Evolutionary conservation across 352 stramenopile genomes (phyloP), one percentile per base, ranked within the genome.

Genomic region (Globisporangium mamillatum): DNA sequence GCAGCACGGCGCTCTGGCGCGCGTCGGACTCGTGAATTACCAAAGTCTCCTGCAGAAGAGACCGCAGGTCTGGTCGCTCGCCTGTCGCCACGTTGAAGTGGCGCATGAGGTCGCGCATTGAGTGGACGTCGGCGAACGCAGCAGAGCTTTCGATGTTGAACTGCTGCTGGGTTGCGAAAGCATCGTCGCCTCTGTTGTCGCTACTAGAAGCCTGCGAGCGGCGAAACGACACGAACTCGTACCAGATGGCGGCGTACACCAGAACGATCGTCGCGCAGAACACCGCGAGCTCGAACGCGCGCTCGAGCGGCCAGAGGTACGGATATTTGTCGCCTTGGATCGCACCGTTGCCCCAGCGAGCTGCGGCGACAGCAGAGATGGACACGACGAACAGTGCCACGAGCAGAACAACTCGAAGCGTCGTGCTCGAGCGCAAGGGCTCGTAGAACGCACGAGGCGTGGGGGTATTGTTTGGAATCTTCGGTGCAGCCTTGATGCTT

Each of bases 221-320:
- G 48, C 62, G 74, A 38, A 76, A 76, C 41, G 62, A 68, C 57
- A 53, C 63, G 61, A 74, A 79, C 66, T 84, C 80, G 69, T 84
- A 86, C 65, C 66, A 83, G 44, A 88, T 78, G 50, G 84, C 83
- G 14, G 67, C 74, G 63, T 82, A 85, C 9, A 81, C 78, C 3
- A 88, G 63, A 7, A 78, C 52, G 44, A 86, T 84, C 24, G 73
- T 81, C 24, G 75, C 63, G 14, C 60, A 79, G 65, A 86, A 84
- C 48, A 83, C 74, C 12, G 68, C 38, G 3, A 83, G 66, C 74
- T 89, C 75, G 36, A 89, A 85, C 3, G 71, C 68, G 36, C 77
- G 79, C 71, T 89, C 71, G 48, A 89, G 74, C 22, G 79, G 77
- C 81, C 81, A 89, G 27, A 89, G 66, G 53, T 77, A 63, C 38